Conservation (phyloP, 768 basidiomycete species). For the Piloderma croceum region DNA sequence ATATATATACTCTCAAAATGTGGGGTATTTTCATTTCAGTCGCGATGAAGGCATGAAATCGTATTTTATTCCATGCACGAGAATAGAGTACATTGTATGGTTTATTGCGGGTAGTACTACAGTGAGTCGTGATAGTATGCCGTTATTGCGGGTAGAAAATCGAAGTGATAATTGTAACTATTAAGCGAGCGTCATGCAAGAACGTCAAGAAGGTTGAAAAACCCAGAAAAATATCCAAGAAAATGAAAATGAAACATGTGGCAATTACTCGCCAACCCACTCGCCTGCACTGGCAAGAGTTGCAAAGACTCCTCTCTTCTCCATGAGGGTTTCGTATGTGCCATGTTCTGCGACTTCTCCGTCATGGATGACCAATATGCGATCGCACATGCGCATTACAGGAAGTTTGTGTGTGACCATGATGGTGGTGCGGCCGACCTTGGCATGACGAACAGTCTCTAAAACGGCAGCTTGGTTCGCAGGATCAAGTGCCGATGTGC, state of each 20-base stretch:
- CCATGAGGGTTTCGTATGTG: constrained; percentile 64
- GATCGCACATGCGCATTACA: constrained; percentile 90
- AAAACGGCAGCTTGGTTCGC: constrained; percentile 81
- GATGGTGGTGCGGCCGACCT: constrained; percentile 72
- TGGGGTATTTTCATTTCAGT: too few relatives aligned
- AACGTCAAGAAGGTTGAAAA: too few relatives aligned
- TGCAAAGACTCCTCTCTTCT: constrained; percentile 65
- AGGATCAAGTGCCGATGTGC: constrained; percentile 86
- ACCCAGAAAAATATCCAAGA: constrained; percentile 1
- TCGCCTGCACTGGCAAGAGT: constrained; percentile 76
- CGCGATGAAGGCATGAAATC: too few relatives aligned
- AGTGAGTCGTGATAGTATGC: too few relatives aligned
- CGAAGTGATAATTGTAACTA: too few relatives aligned
- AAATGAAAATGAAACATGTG: background rate
- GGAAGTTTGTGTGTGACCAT: constrained; percentile 92
- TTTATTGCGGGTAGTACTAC: too few relatives aligned
- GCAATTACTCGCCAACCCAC: constrained; percentile 37
- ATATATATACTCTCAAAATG: too few relatives aligned
- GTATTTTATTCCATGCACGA: too few relatives aligned
- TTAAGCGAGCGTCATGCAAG: too few relatives aligned
- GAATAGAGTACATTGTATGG: too few relatives aligned
- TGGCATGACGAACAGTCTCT: constrained; percentile 62
- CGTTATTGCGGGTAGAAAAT: too few relatives aligned
- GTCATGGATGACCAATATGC: constrained; percentile 75
- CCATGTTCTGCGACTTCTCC: constrained; percentile 79